These are phyloP conservation scores for Aeschynomene evenia DNA, from an alignment of 306 rosid species.

Conservation along the genomic window DNA sequence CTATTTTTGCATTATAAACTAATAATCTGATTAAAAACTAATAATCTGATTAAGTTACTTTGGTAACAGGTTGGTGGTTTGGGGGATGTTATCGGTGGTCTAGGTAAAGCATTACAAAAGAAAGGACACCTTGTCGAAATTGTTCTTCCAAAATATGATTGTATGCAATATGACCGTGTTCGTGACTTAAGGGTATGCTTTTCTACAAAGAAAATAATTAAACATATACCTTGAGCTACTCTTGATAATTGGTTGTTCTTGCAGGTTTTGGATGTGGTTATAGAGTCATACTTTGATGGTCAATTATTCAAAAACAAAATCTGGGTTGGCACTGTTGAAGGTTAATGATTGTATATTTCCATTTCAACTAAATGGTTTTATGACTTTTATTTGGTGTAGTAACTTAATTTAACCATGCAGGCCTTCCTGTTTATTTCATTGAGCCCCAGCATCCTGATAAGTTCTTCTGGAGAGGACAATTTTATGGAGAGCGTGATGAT, in stretches of 20 bases:
- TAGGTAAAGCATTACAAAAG: constrained; percentile 85
- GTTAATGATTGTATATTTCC: constrained; percentile 39
- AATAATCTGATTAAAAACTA: constrained; percentile 4
- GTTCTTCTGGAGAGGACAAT: constrained; percentile 79
- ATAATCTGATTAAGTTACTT: constrained; percentile 16
- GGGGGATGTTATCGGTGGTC: constrained; percentile 92
- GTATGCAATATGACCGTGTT: constrained; percentile 65
- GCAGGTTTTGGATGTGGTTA: constrained; percentile 68
- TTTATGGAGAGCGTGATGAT: constrained; percentile 89
- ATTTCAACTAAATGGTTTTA: constrained; percentile 11
- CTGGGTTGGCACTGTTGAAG: constrained; percentile 94
- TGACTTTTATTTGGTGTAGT: constrained; percentile 30
- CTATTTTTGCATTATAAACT: constrained; percentile 9
- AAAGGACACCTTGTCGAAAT: constrained; percentile 95
- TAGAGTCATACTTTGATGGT: constrained; percentile 84
- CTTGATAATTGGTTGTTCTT: constrained; percentile 29
- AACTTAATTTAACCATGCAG: constrained; percentile 48
- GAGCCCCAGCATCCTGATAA: constrained; percentile 92
- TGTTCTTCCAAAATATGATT: constrained; percentile 94
- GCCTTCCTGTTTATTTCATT: constrained; percentile 94
- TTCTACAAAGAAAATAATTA: constrained; percentile 27
- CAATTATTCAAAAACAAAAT: constrained; percentile 80
- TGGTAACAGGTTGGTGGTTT: constrained; percentile 88
- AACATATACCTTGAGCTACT: constrained; percentile 20
- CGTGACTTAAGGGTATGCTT: constrained; percentile 68